These are phyloP conservation scores for Acorus calamus DNA, from an alignment of 106 monocot genomes.

Conservation along the genomic window DNA sequence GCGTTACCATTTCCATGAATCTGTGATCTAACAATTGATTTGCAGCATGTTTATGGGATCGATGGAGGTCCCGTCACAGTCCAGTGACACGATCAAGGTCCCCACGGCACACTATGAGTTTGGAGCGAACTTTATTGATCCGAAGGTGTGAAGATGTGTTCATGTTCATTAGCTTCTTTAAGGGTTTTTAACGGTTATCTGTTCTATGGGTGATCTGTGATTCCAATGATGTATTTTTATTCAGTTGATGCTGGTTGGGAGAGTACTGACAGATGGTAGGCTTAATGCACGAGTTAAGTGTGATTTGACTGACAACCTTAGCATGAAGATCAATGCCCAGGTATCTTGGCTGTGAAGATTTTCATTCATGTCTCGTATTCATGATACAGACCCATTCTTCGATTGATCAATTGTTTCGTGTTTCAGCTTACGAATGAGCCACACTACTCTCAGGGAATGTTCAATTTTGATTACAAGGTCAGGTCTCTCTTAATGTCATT, in stretches of 20 bases:
- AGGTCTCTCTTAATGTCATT: constrained; percentile 1
- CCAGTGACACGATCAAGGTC: constrained; percentile 68
- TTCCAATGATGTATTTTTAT: constrained; percentile 4
- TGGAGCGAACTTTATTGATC: constrained; percentile 95
- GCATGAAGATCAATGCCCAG: constrained; percentile 89
- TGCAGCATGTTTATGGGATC: constrained; percentile 94
- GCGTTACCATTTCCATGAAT: not conserved
- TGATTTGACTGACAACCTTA: constrained; percentile 89
- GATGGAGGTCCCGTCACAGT: constrained; percentile 77
- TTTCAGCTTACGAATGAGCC: constrained; percentile 89
- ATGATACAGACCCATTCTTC: too few relatives aligned
- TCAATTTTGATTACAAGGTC: constrained; percentile 99
- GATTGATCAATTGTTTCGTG: not conserved
- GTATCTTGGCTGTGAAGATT: constrained; percentile 11
- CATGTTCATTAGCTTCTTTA: too few relatives aligned
- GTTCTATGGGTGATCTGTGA: not conserved
- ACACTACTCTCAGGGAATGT: constrained; percentile 99
- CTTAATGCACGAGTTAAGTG: constrained; percentile 94
- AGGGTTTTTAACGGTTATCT: not conserved
- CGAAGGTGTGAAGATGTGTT: constrained; percentile 38
- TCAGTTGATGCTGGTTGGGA: constrained; percentile 95
- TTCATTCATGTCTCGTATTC: too few relatives aligned
- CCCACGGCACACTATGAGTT: constrained; percentile 93
- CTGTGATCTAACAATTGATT: constrained; percentile 5
- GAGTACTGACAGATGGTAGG: constrained; percentile 91